Percentiles rank a stretch among this genome's conserved stretches.
phyloP scores from a whole-genome alignment of 768 basidiomycete species.

The Lyophyllum semitale region DNA sequence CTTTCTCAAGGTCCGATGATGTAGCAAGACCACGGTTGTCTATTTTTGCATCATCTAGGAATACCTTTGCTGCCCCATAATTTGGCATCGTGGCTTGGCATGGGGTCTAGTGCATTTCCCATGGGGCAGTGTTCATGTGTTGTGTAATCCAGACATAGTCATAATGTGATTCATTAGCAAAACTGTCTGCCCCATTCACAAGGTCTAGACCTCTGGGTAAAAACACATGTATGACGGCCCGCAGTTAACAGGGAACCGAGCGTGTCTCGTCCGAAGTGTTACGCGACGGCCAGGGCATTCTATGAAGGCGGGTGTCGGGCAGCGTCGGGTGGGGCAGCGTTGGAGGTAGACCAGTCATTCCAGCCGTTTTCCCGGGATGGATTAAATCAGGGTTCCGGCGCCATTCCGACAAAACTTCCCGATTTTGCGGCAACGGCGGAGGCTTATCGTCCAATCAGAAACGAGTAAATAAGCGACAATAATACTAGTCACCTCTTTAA shows the following conservation, averaged over 20 bases:
- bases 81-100: background rate
- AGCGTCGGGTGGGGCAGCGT: background rate
- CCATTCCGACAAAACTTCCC: conserved; percentile 16
- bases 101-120: background rate
- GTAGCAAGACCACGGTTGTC: conserved; percentile 20
- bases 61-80: background rate
- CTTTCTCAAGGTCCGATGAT: conserved; percentile 47
- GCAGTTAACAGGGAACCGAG: background rate
- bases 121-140: background rate
- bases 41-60: background rate
- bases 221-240: background rate
- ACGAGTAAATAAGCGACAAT: conserved; percentile 24
- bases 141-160: background rate
- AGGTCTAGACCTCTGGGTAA: background rate
- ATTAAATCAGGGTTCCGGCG: conserved; percentile 17
- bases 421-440: conserved; percentile 9
- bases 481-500: conserved; percentile 22
- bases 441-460: conserved; percentile 50
- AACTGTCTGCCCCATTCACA: too few relatives aligned
- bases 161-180: background rate
- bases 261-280: too few relatives aligned
- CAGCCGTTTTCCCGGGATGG: conserved; percentile 13
- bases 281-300: too few relatives aligned
- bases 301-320: too few relatives aligned
- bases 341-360: background rate